Percentiles rank a stretch among this genome's conserved stretches.
phyloP scores from a whole-genome alignment of 2,329 filamentous ascomycete species.

The Cordyceps pruinosa region DNA sequence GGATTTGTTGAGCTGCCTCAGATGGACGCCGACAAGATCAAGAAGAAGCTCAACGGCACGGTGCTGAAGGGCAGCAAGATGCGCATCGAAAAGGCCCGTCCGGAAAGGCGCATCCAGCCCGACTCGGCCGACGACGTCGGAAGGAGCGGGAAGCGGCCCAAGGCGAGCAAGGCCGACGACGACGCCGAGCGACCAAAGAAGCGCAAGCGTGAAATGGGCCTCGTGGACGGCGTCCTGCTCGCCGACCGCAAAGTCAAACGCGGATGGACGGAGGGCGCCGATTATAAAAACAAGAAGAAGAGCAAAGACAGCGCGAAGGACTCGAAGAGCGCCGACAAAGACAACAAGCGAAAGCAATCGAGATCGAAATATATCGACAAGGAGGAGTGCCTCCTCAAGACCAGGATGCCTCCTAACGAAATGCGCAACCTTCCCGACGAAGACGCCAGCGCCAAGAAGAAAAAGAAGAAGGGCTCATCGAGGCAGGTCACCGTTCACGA shows the following conservation, averaged over 20 bases:
- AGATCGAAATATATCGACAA: constrained; percentile 76
- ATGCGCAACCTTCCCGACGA: constrained; percentile 36
- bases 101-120: constrained; percentile 26
- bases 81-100: constrained; percentile 72
- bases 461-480: constrained; percentile 44
- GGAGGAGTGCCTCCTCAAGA: constrained; percentile 79
- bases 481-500: constrained; percentile 72
- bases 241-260: constrained; percentile 75
- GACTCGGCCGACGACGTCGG: constrained; percentile 26
- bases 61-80: constrained; percentile 81
- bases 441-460: constrained; percentile 48
- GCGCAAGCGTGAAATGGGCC: constrained; percentile 44
- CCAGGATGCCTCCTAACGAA: constrained; percentile 52
- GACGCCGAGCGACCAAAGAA: constrained; percentile 31
- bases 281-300: constrained; percentile 41
- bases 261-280: constrained; percentile 72
- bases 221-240: constrained; percentile 62
- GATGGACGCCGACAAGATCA: constrained; percentile 81
- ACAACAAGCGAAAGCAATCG: constrained; percentile 51
- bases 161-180: constrained; percentile 21
- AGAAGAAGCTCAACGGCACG: constrained; percentile 82
- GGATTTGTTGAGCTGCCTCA: constrained; percentile 80
- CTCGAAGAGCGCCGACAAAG: constrained; percentile 42
- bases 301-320: constrained; percentile 32
- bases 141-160: constrained; percentile 24